These are phyloP conservation scores for Phaeotremella skinneri DNA, from an alignment of 768 basidiomycete species.

Conservation along the genomic window DNA sequence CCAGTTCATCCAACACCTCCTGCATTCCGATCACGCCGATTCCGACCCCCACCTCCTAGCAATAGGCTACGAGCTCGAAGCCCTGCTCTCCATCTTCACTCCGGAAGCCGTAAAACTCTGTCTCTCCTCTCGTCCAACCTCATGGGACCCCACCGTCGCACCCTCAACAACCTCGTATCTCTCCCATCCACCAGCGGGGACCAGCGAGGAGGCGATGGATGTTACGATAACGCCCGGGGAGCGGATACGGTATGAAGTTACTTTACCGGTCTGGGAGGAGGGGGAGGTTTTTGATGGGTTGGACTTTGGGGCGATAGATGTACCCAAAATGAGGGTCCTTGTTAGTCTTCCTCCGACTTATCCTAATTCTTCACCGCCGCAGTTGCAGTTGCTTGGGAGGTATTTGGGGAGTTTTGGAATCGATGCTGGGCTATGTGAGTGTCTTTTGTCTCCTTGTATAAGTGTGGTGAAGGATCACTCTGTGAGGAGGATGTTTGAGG, in stretches of 20 bases:
- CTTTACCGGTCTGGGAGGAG: constrained; percentile 42
- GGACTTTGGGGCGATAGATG: constrained; percentile 9
- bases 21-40: constrained; percentile 33
- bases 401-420: constrained; percentile 51
- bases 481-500: constrained; percentile 9
- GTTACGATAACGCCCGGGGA: constrained; percentile 25
- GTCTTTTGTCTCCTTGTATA: constrained; percentile 2
- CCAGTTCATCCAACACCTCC: constrained; percentile 43
- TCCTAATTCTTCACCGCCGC: constrained; percentile 47
- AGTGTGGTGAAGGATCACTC: neutral
- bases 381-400: constrained; percentile 50
- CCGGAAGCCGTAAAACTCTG: constrained; percentile 27
- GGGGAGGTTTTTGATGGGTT: constrained; percentile 32
- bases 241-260: constrained; percentile 47
- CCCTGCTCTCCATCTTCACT: constrained; percentile 46
- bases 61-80: constrained; percentile 49
- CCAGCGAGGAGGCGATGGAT: constrained; percentile 25
- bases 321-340: constrained; percentile 37
- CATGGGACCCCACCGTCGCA: constrained; percentile 5
- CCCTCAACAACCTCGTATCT: constrained; percentile 5
- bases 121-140: constrained; percentile 32
- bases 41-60: constrained; percentile 35
- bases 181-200: constrained; percentile 20
- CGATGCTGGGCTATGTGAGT: constrained; percentile 49
- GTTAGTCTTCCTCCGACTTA: constrained; percentile 51